A percentile compares a stretch with the other conserved stretches of the same genome.
Evolutionary conservation across 768 basidiomycete genomes (phyloP).

Genomic region (Daedaleopsis nitida): DNA sequence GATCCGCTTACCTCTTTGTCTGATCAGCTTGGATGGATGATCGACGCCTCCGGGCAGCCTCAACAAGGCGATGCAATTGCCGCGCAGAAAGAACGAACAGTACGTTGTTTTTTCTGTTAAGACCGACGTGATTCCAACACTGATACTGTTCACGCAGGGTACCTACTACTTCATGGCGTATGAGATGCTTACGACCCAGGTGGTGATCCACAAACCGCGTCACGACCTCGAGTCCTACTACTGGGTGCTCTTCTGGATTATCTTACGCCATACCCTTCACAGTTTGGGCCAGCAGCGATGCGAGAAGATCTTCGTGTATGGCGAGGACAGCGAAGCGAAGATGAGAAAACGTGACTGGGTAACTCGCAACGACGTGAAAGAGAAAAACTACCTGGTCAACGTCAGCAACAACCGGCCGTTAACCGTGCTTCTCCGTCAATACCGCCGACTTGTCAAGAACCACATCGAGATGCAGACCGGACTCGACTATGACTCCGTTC

Average conservation of each 20-base stretch:
- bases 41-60: too few relatives aligned
- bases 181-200: not conserved
- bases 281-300: not conserved
- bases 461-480: not conserved
- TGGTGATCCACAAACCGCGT: not conserved
- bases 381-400: too few relatives aligned
- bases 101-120: too few relatives aligned
- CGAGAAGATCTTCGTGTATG: not conserved
- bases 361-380: too few relatives aligned
- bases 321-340: not conserved
- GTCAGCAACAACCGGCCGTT: not conserved
- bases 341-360: not conserved
- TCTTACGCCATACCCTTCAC: conserved; percentile 8
- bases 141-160: too few relatives aligned
- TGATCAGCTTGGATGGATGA: too few relatives aligned
- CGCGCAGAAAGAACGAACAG: conserved; percentile 9
- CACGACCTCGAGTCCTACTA: conserved; percentile 23
- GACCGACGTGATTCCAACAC: too few relatives aligned
- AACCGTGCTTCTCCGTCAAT: not conserved
- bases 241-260: conserved; percentile 15
- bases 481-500: not conserved
- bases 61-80: too few relatives aligned
- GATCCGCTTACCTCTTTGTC: too few relatives aligned
- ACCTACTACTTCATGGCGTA: conserved; percentile 11
- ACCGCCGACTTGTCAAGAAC: not conserved